Evolutionary conservation across 352 stramenopile genomes (phyloP).

Genomic region (Pythium vanterpoolii): DNA sequence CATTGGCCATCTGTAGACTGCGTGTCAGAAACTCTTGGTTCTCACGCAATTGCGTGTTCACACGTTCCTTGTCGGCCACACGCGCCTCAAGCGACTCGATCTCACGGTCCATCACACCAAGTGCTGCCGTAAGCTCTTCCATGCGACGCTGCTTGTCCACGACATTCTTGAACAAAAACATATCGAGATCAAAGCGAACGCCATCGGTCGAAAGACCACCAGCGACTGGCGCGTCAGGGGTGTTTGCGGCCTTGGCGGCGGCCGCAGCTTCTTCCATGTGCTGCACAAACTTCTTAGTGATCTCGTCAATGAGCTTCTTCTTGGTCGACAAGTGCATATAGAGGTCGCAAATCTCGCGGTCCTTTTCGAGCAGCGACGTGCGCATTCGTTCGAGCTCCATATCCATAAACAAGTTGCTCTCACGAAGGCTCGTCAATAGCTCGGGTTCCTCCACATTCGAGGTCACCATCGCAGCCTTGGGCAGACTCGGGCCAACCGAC

Average conservation of each 20-base stretch:
- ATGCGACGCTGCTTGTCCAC: constrained; percentile 61
- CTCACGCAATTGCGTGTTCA: constrained; percentile 54
- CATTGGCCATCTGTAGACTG: constrained; percentile 48
- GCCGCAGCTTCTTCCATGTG: constrained; percentile 43
- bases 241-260: constrained; percentile 13
- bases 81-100: constrained; percentile 51
- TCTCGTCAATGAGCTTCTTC: constrained; percentile 75
- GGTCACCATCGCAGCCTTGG: background rate
- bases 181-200: constrained; percentile 58
- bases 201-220: constrained; percentile 18
- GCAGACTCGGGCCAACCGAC: background rate
- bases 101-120: constrained; percentile 68
- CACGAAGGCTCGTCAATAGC: constrained; percentile 27
- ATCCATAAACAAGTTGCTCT: constrained; percentile 32
- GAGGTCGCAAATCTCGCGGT: constrained; percentile 77
- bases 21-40: constrained; percentile 44
- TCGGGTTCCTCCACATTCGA: constrained; percentile 3
- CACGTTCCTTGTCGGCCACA: constrained; percentile 48
- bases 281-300: constrained; percentile 57
- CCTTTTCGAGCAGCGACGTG: constrained; percentile 60
- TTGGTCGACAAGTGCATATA: constrained; percentile 81
- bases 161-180: constrained; percentile 74
- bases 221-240: background rate
- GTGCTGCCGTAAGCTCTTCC: constrained; percentile 62
- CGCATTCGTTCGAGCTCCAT: constrained; percentile 47